Evolutionary conservation across 805 yeast species (phyloP).

Genomic region (Blastobotrys mokoenaii): DNA sequence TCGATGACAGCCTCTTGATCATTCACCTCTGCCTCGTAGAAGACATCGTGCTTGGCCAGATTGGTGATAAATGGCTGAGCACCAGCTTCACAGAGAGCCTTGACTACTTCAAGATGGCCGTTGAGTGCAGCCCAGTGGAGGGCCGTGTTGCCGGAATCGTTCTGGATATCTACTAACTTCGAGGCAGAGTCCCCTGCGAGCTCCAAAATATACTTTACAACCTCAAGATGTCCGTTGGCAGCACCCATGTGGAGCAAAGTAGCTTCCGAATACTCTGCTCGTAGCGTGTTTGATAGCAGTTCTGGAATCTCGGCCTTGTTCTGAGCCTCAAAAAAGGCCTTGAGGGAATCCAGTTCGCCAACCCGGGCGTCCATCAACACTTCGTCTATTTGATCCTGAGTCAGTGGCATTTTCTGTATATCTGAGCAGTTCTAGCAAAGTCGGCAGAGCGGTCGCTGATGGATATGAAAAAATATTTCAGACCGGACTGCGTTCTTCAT

Average conservation of each 20-base stretch:
- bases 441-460: too few species aligned
- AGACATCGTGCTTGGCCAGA: constrained; percentile 67
- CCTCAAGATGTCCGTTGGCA: constrained; percentile 82
- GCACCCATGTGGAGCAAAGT: constrained; percentile 93
- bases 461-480: neutral
- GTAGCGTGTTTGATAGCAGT: constrained; percentile 34
- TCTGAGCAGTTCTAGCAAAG: neutral
- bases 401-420: constrained; percentile 1
- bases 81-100: constrained; percentile 61
- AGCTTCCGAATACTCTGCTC: constrained; percentile 55
- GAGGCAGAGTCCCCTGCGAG: constrained; percentile 29
- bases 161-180: constrained; percentile 41
- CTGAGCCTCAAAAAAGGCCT: constrained; percentile 49
- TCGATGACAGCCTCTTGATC: constrained; percentile 69
- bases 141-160: constrained; percentile 86
- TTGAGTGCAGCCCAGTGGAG: constrained; percentile 94
- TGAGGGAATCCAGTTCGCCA: constrained; percentile 74
- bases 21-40: constrained; percentile 82
- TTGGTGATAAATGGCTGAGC: constrained; percentile 82
- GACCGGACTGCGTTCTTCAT: neutral
- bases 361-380: constrained; percentile 76
- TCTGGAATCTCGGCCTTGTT: constrained; percentile 31
- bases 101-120: constrained; percentile 69
- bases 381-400: constrained; percentile 74
- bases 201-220: constrained; percentile 48